A percentile compares a stretch with the other conserved stretches of the same genome.
Conservation (phyloP, 164 flowering plant species). For the Dillenia suffruticosa region DNA sequence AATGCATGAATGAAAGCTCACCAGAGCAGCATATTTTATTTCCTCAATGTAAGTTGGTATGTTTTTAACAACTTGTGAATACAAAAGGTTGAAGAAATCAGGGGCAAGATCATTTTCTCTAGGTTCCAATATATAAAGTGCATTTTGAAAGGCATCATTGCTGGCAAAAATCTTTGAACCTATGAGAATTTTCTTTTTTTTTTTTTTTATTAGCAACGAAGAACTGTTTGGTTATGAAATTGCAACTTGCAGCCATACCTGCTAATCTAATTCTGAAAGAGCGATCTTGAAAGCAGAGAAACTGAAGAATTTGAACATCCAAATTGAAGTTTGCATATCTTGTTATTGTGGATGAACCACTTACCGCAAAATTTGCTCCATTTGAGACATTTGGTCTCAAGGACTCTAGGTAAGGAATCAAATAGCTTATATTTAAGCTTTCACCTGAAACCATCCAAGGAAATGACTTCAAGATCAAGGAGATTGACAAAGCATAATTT, state of each 20-base stretch:
- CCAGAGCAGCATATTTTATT: slow-evolving; percentile 40
- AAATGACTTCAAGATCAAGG: no score
- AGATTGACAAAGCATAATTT: no score
- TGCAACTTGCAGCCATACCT: slow-evolving; percentile 14
- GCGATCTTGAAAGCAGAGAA: slow-evolving; percentile 38
- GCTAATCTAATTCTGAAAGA: slow-evolving; percentile 28
- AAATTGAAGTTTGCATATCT: slow-evolving; percentile 29
- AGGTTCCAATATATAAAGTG: slow-evolving; percentile 52
- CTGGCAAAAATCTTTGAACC: slow-evolving; percentile 23
- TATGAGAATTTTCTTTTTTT: background rate
- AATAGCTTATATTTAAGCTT: slow-evolving; percentile 17
- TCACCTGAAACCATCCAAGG: slow-evolving; percentile 16
- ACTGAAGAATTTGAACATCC: slow-evolving; percentile 48
- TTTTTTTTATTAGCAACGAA: no score
- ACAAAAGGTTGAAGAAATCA: slow-evolving; percentile 34
- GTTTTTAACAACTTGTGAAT: slow-evolving; percentile 24
- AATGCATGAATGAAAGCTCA: background rate
- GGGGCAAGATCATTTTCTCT: slow-evolving; percentile 51
- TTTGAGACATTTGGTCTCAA: slow-evolving; percentile 42
- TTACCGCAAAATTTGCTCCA: slow-evolving; percentile 61
- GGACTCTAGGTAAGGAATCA: slow-evolving; percentile 46
- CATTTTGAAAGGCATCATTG: slow-evolving; percentile 40
- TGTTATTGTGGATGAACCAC: slow-evolving; percentile 44
- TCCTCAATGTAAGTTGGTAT: slow-evolving; percentile 45
- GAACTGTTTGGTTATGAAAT: background rate